Evolutionary conservation across 2,329 filamentous ascomycete genomes (phyloP).

Genomic region (Neofusicoccum laricinum): DNA sequence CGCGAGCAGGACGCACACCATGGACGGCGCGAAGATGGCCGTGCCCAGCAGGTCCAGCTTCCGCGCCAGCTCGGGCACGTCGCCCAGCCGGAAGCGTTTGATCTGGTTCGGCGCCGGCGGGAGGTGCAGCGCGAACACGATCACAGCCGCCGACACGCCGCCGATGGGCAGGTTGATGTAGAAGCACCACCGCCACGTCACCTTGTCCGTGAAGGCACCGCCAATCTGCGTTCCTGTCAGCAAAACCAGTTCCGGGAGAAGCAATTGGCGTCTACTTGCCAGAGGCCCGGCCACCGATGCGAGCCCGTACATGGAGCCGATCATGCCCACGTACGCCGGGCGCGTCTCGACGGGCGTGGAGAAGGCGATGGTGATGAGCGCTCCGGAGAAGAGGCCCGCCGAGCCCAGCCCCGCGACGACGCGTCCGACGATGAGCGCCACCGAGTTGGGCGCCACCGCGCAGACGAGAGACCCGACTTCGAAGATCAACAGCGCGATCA

Average conservation of each 20-base stretch:
- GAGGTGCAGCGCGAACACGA: constrained; percentile 23
- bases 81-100: too few relatives aligned
- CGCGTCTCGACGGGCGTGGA: constrained; percentile 42
- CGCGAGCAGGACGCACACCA: constrained; percentile 33
- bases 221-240: constrained; percentile 18
- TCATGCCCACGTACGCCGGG: constrained; percentile 23
- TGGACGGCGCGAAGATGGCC: constrained; percentile 30
- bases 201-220: constrained; percentile 17
- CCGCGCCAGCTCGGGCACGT: neutral
- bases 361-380: constrained; percentile 22
- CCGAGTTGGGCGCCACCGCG: constrained; percentile 45
- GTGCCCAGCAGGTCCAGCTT: constrained; percentile 29
- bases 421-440: constrained; percentile 50
- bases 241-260: too few relatives aligned
- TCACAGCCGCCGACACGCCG: constrained; percentile 27
- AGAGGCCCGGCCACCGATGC: constrained; percentile 19
- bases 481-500: constrained; percentile 46
- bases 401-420: constrained; percentile 50
- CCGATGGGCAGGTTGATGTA: constrained; percentile 23
- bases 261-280: too few relatives aligned
- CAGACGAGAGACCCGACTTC: constrained; percentile 55
- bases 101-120: constrained; percentile 20
- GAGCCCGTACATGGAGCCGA: constrained; percentile 16
- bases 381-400: constrained; percentile 47
- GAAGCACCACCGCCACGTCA: constrained; percentile 27